Percentiles rank a stretch among this genome's conserved stretches.
phyloP scores from a whole-genome alignment of 306 rosid species.

The Fragaria nilgerrensis region DNA sequence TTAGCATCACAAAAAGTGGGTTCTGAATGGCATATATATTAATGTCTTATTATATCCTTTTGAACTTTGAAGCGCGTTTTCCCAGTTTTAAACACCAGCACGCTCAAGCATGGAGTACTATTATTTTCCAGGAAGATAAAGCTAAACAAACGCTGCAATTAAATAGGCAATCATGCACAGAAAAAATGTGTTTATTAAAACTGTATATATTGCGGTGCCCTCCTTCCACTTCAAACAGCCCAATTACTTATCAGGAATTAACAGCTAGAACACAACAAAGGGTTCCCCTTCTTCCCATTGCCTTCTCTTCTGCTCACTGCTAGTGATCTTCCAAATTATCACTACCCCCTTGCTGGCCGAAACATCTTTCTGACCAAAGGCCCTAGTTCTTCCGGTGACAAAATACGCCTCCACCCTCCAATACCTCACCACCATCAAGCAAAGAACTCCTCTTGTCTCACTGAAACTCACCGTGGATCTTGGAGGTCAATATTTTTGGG shows the following conservation, averaged over 20 bases:
- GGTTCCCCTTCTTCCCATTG: background rate
- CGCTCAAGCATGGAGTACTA: background rate
- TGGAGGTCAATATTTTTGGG: no score
- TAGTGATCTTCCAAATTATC: background rate
- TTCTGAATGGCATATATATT: background rate
- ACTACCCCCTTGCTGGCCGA: background rate
- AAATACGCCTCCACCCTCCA: slow-evolving; percentile 42
- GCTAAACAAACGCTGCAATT: no score
- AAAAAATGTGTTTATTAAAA: background rate
- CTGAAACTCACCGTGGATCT: slow-evolving; percentile 47
- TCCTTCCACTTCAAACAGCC: background rate
- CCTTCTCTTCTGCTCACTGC: background rate
- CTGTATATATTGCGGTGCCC: background rate
- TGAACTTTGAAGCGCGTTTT: background rate
- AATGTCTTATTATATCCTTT: no score
- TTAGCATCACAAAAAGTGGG: background rate
- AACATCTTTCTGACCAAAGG: slow-evolving; percentile 48
- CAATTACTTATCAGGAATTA: background rate
- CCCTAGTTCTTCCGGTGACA: slow-evolving; percentile 44
- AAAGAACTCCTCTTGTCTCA: slow-evolving; percentile 51
- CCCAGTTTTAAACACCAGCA: background rate
- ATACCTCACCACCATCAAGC: slow-evolving; percentile 42
- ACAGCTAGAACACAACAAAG: background rate
- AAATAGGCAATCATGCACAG: background rate
- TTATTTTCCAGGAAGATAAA: no score